phyloP scores from a whole-genome alignment of 495 filamentous ascomycete species.

The Trichoderma asperelloides region DNA sequence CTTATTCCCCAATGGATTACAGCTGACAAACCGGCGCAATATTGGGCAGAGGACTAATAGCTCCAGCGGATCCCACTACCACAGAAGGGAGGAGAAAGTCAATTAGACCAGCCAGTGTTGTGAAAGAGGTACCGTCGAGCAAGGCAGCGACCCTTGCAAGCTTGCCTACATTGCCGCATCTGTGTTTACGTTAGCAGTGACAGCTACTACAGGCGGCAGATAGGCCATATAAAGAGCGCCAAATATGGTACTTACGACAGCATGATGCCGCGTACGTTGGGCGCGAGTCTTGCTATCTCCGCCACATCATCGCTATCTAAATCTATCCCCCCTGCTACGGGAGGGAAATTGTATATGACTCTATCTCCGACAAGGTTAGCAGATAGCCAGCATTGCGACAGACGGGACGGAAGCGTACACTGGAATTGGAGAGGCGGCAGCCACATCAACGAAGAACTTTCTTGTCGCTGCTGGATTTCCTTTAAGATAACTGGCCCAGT shows the following conservation, averaged over 20 bases:
- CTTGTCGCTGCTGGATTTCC: neutral
- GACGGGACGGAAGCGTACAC: neutral
- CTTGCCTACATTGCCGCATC: neutral
- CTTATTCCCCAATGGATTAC: neutral
- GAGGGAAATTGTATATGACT: slow-evolving; percentile 13
- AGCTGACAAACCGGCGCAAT: neutral
- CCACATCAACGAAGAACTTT: slow-evolving; percentile 13
- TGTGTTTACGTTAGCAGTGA: neutral
- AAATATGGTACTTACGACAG: neutral
- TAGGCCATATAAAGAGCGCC: neutral
- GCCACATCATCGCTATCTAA: slow-evolving; percentile 9
- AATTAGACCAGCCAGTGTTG: neutral
- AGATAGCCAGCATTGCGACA: neutral
- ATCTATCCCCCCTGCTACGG: slow-evolving; percentile 11
- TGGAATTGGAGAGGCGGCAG: slow-evolving; percentile 10
- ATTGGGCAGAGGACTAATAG: slow-evolving; percentile 1
- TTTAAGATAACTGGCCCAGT: slow-evolving; percentile 42
- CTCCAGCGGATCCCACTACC: neutral
- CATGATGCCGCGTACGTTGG: neutral
- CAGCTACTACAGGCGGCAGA: too few relatives aligned
- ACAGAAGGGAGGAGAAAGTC: neutral
- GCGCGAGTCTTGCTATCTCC: neutral
- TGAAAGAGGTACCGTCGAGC: neutral
- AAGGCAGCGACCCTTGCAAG: neutral
- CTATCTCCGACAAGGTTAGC: neutral